Evolutionary conservation across 2,329 filamentous ascomycete genomes (phyloP), one percentile per base, ranked within the genome.

Genomic region (Waltergamsia citrina): DNA sequence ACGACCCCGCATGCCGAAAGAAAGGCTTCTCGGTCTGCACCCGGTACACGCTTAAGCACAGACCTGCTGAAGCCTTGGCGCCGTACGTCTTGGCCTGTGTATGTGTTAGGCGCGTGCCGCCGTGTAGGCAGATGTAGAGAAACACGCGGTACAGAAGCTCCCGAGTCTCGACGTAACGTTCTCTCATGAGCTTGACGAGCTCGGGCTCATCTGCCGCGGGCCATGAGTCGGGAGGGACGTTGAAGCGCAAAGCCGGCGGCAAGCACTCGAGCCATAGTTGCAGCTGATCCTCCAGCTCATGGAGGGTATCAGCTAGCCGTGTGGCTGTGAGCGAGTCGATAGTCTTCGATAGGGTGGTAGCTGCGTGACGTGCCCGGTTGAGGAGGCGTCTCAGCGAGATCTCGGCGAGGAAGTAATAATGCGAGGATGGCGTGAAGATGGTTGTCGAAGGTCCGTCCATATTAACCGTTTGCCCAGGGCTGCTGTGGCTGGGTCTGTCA

Each of bases 191-290:
- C 24, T 42, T 42, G 18, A 42, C 35, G 8, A 42, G 35, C 35
- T 42, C 40, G 4, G 37, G 34, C 30, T 42, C 40, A 11, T 34
- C 37, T 7, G 32, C 32, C 3, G 38, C 23, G 8, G 40, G 40
- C 18, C 33, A 35, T 4, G 37, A 33, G 20, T 42, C 40, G 2
- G 40, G 40, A 7, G 40, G 40, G 6, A 42, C 26, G 15, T 38
- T 34, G 45, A 87, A 87, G 42, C 83, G 80, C 39, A 86, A 67
- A 5, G 80, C 69, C 25, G 71, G 54, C 7, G 82, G 82, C 32
- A 87, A 64, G 43, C 72, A 79, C 44, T 85, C 80, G 50, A 86
- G 85, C 82, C 81, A 87, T 48, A 85, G 81, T 11, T 76, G 78
- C 32, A 86, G 62, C 53, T 86, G 82, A 47, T 76, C 84, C 52